phyloP scores from a whole-genome alignment of 2,329 filamentous ascomycete genomes.

The Stagonosporopsis cucurbitacearum region DNA sequence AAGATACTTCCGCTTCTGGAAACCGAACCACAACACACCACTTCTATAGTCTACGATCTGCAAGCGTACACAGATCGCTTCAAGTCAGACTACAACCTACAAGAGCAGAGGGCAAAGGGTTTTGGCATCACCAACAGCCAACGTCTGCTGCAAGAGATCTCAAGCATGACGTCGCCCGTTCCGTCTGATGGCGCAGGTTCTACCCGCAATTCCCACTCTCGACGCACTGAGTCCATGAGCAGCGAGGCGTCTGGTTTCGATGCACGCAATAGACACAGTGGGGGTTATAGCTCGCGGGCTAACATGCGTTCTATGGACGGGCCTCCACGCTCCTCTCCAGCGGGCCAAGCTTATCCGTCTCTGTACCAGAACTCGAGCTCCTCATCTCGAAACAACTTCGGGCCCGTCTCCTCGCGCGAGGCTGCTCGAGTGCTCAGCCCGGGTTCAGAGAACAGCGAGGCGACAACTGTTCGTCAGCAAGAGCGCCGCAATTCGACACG shows the following conservation, averaged over 20 bases:
- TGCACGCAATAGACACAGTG: conserved; percentile 64
- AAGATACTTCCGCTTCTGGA: conserved; percentile 80
- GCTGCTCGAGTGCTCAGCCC: conserved; percentile 36
- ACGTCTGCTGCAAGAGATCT: conserved; percentile 62
- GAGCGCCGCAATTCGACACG: conserved; percentile 33
- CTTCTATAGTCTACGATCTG: conserved; percentile 67
- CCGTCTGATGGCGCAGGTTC: conserved; percentile 51
- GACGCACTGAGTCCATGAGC: conserved; percentile 52
- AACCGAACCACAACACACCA: conserved; percentile 51
- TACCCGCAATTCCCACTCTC: conserved; percentile 52
- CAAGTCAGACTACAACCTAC: conserved; percentile 75
- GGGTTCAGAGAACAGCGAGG: conserved; percentile 38
- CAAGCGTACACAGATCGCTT: conserved; percentile 79
- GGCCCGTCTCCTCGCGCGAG: conserved; percentile 29
- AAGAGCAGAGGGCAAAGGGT: conserved; percentile 71
- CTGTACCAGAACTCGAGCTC: conserved; percentile 25
- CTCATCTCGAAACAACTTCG: conserved; percentile 26
- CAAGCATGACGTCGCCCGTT: conserved; percentile 64
- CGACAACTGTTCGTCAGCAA: conserved; percentile 29
- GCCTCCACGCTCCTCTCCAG: conserved; percentile 38
- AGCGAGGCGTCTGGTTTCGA: conserved; percentile 46
- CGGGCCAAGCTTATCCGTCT: conserved; percentile 33
- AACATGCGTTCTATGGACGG: conserved; percentile 37
- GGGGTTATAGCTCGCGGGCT: conserved; percentile 60
- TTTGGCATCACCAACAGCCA: conserved; percentile 76